phyloP scores from a whole-genome alignment of 345 rosid genomes.

The Gossypium mustelinum region DNA sequence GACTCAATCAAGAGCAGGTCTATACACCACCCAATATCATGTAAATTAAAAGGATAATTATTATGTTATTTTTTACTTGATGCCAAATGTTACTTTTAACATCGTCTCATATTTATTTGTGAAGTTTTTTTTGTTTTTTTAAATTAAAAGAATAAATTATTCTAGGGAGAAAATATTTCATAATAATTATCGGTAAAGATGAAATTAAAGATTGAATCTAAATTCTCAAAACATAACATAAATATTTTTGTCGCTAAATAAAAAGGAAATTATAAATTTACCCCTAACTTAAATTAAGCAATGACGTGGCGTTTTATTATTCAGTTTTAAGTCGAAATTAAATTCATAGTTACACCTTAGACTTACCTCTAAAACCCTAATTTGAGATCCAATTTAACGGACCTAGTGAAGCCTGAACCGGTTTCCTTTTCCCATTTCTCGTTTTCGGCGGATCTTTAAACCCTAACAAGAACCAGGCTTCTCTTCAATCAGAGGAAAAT shows the following conservation, averaged over 20 bases:
- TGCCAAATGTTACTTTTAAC: too few relatives aligned
- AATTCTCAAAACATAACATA: too few relatives aligned
- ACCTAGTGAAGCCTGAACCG: not conserved
- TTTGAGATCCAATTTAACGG: not conserved
- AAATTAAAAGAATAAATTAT: too few relatives aligned
- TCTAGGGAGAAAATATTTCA: too few relatives aligned
- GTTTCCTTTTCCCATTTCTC: not conserved
- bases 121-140: too few relatives aligned
- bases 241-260: not conserved
- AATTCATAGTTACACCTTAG: not conserved
- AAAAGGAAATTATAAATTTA: too few relatives aligned
- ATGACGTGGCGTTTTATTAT: not conserved
- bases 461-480: not conserved
- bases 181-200: too few relatives aligned
- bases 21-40: not conserved
- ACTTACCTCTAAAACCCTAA: constrained; percentile 15
- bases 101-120: too few relatives aligned
- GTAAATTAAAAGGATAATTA: too few relatives aligned
- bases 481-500: not conserved
- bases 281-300: not conserved
- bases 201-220: too few relatives aligned
- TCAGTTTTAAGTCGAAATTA: not conserved
- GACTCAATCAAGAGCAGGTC: too few relatives aligned
- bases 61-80: too few relatives aligned
- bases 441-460: not conserved